Base-by-base conservation (phyloP, 805 yeast species). In the Hanseniaspora valbyensis region DNA sequence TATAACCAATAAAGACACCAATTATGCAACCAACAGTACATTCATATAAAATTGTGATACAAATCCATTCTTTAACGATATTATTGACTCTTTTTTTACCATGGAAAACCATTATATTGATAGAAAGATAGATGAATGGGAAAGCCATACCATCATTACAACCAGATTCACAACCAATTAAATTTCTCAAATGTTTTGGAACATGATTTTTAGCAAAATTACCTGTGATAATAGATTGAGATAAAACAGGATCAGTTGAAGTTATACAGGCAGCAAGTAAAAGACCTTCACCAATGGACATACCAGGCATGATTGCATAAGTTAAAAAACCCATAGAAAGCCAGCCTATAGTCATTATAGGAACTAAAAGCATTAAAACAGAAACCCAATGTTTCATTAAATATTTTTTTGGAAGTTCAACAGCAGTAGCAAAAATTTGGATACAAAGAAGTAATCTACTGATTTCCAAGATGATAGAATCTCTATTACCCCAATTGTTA, bases 71-170 rank as follows among this genome's bases (percentile, higher is more conserved):
- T 59, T 80, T 79, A 26, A 87, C 75, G 53, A 88, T 83, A 54
- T 76, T 78, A 2, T 78, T 74, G 21, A 41, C 53, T 40, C 51
- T 48, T 4, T 48, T 29, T 10, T 21, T 66, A 3, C 83, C 83
- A 28, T 74, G 72, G 61, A 82, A 78, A n/a, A 77, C 62, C 48
- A 88, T 75, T 42, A 87, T 61, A 60, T 81, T 75, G 54, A 86
- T 67, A 1, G 92, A 78, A 38, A 89, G 61, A 64, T 66, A 73
- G 72, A 85, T 83, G 61, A 88, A 88, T 0, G 96, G 96, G 61
- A 85, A 88, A 0, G 96, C 96, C 92, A 88, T 82, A 40, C 96
- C 96, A 61, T 88, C 96, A 64, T 88, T 88, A 62, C 95, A 83
- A 3, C 89, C 94, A 0, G 90, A 81, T 59, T 83, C 94, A 1